Conservation (phyloP, 441 rosid genomes). For the Brassica hybrid region DNA sequence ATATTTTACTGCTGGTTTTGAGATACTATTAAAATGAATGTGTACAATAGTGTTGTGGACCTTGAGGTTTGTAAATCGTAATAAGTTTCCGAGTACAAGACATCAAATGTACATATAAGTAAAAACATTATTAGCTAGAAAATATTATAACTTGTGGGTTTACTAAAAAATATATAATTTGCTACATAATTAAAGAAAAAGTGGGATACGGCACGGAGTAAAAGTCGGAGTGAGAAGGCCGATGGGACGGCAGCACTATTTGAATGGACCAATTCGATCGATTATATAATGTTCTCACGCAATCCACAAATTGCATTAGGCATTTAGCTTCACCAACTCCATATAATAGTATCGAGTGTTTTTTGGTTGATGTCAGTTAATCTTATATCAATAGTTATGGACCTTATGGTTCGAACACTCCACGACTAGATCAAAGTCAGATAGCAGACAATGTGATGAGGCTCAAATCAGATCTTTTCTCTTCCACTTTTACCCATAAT, state of each 20-base stretch:
- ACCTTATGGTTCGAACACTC: conserved; percentile 5
- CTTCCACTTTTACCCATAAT: not conserved
- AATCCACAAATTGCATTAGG: conserved; percentile 1
- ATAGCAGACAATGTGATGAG: not conserved
- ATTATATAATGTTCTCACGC: conserved; percentile 25
- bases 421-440: conserved; percentile 7
- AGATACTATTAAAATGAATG: not conserved
- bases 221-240: conserved; percentile 34
- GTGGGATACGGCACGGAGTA: conserved; percentile 36
- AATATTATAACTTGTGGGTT: not conserved
- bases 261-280: conserved; percentile 20
- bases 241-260: conserved; percentile 42
- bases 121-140: not conserved
- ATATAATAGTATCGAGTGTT: not conserved
- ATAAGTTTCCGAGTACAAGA: not conserved
- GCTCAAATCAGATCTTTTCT: not conserved
- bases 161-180: not conserved
- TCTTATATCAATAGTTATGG: not conserved
- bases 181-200: conserved; percentile 17
- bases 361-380: not conserved
- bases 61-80: not conserved
- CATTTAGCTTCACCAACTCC: conserved; percentile 7
- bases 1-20: not conserved
- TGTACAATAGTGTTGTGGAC: not conserved
- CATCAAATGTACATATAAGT: not conserved